phyloP scores from a whole-genome alignment of 768 basidiomycete species.

The Chalciporus chontae region DNA sequence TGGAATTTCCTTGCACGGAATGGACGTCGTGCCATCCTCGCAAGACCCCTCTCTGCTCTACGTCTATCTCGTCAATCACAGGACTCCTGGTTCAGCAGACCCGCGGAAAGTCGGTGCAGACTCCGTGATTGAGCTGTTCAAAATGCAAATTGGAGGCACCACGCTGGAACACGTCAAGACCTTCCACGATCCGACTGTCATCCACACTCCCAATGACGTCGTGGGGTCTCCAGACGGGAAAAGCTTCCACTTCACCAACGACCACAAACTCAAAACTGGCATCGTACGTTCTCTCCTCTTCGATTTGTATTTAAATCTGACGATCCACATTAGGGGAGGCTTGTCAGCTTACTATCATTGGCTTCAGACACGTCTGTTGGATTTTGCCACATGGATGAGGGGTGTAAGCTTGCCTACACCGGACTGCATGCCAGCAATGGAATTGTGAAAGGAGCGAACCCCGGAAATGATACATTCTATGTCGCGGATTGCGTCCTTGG shows the following conservation, averaged over 20 bases:
- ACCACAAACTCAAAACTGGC: constrained; percentile 52
- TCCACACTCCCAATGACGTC: constrained; percentile 69
- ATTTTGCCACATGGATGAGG: constrained; percentile 57
- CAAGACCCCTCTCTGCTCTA: constrained; percentile 48
- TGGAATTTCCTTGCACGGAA: constrained; percentile 58
- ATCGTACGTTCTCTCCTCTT: constrained; percentile 36
- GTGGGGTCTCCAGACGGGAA: constrained; percentile 62
- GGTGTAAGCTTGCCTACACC: constrained; percentile 57
- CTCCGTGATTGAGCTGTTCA: constrained; percentile 69
- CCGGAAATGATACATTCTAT: constrained; percentile 59
- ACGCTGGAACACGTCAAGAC: constrained; percentile 54
- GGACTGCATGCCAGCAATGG: constrained; percentile 59
- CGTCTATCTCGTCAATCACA: constrained; percentile 72
- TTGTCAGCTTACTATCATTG: constrained; percentile 29
- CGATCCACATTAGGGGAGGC: constrained; percentile 17
- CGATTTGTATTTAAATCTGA: not conserved
- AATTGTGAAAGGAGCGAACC: constrained; percentile 42
- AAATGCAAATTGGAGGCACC: constrained; percentile 42
- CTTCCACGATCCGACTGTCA: constrained; percentile 44
- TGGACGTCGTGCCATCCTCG: constrained; percentile 61
- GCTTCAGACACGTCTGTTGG: constrained; percentile 48
- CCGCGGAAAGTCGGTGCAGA: constrained; percentile 56
- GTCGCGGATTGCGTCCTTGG: constrained; percentile 47
- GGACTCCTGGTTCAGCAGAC: constrained; percentile 42
- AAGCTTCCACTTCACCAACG: constrained; percentile 70